Evolutionary conservation across 2,329 filamentous ascomycete genomes (phyloP), one percentile per base, ranked within the genome.

Genomic region (Emergomyces pasteurianus): DNA sequence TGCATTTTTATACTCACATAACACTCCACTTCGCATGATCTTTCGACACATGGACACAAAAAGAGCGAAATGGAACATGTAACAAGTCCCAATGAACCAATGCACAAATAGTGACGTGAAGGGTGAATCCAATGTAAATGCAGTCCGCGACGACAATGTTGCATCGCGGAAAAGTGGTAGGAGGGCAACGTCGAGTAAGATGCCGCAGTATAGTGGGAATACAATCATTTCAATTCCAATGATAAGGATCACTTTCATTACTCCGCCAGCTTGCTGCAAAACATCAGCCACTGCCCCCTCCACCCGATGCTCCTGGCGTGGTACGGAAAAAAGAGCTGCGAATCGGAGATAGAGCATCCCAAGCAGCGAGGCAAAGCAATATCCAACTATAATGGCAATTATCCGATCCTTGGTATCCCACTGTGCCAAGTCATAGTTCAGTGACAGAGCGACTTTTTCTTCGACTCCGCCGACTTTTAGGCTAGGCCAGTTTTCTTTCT

Each of bases 11-110:
- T 52, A 81, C 86, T 82, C 79, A 90, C 87, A 97, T 62, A 99
- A 80, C 47, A 99, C 94, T 58, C 94, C 94, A 66, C 86, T 90
- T 64, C 94, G 87, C 87, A 99, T 89, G 62, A 97, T 96, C 77
- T 96, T 96, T 64, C 94, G 87, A 75, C 94, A 99, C 92, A 99
- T 97, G 61, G 92, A 95, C 21, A 99, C 94, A 71, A 99, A 99
- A 2, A 99, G 82, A 5, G 94, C 94, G 72, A 99, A 99, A 72
- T 99, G 94, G 77, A 99, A 99, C 95, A 99, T 99, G 75, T 99
- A 99, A 64, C 92, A 95, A 3, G 94, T 99, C 56, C 94, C 94
- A 61, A 96, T 87, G 70, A 99, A 99, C 94, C 94, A 99, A 73
- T 99, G 94, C 58, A 97, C 88, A 72, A 99, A 99, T 16, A 95